phyloP scores from a whole-genome alignment of 2,329 filamentous ascomycete species.

The Beauveria asiatica region DNA sequence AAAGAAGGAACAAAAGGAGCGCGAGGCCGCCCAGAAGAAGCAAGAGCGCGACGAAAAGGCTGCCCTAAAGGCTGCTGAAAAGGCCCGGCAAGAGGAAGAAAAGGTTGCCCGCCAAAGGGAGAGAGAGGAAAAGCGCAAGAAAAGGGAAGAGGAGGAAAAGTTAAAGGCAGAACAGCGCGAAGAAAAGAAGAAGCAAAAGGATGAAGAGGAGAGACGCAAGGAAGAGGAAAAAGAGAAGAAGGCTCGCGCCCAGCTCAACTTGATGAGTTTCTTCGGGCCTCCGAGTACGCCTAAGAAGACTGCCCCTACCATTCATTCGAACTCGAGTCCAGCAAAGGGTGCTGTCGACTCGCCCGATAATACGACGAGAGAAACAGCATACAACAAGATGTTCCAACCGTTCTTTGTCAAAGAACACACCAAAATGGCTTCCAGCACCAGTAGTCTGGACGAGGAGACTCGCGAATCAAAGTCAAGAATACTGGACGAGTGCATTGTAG shows the following conservation, averaged over 20 bases:
- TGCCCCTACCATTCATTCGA: constrained; percentile 21
- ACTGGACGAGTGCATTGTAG: constrained; percentile 43
- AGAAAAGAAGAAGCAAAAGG: constrained; percentile 41
- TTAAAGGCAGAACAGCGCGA: constrained; percentile 32
- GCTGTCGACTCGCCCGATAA: constrained; percentile 12
- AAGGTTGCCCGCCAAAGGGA: constrained; percentile 29
- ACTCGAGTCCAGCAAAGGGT: constrained; percentile 22
- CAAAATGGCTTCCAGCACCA: constrained; percentile 53
- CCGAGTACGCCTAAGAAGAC: constrained; percentile 36
- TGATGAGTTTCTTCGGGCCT: constrained; percentile 39
- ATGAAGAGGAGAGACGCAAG: constrained; percentile 34
- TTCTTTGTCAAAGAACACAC: constrained; percentile 74
- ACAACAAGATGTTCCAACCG: constrained; percentile 65
- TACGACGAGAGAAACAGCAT: constrained; percentile 37
- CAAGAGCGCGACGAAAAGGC: constrained; percentile 25
- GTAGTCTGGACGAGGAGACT: constrained; percentile 50
- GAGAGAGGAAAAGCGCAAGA: constrained; percentile 31
- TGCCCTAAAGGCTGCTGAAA: constrained; percentile 25
- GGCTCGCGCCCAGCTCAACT: constrained; percentile 37
- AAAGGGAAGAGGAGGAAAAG: constrained; percentile 34
- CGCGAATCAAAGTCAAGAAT: constrained; percentile 40
- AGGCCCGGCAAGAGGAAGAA: constrained; percentile 31
- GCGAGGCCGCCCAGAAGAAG: constrained; percentile 26
- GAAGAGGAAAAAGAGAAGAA: constrained; percentile 41
- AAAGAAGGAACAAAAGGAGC: constrained; percentile 26